A percentile compares a stretch with the other conserved stretches of the same genome.
These are phyloP conservation scores for Verticillium albo-atrum DNA, from an alignment of 2,329 filamentous ascomycete species.

Conservation along the genomic window DNA sequence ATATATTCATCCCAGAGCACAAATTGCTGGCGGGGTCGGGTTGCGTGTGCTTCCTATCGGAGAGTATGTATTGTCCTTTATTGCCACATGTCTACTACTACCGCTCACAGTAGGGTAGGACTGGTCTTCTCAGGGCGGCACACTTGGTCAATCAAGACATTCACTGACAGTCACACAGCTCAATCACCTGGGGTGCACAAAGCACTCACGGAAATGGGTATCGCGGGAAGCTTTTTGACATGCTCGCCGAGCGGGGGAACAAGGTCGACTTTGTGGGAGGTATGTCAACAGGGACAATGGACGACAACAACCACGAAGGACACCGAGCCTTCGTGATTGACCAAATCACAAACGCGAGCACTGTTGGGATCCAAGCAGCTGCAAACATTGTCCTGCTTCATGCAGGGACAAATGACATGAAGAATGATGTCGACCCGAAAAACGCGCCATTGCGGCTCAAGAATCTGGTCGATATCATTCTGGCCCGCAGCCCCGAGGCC, in stretches of 20 bases:
- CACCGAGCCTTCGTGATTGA: background rate
- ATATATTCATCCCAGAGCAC: background rate
- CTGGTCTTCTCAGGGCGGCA: too few relatives aligned
- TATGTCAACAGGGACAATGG: background rate
- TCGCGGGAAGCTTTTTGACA: background rate
- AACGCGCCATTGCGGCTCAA: background rate
- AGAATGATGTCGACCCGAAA: background rate
- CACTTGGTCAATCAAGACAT: too few relatives aligned
- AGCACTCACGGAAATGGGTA: background rate
- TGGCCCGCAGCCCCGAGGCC: background rate
- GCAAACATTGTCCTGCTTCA: background rate
- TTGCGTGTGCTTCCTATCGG: background rate
- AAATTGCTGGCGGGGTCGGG: background rate
- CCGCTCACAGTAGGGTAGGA: too few relatives aligned
- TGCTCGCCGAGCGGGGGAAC: background rate
- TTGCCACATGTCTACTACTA: background rate
- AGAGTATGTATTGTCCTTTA: background rate
- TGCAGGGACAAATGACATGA: background rate
- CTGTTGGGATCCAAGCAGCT: background rate
- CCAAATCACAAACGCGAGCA: background rate
- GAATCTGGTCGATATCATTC: background rate
- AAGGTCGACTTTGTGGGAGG: background rate
- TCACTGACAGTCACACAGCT: too few relatives aligned
- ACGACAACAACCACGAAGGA: background rate
- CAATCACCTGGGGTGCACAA: background rate